A percentile compares a stretch with the other conserved stretches of the same genome.
These are phyloP conservation scores for Backusella psychrophila DNA, from an alignment of 192 early-diverging fungal species.

Conservation along the genomic window DNA sequence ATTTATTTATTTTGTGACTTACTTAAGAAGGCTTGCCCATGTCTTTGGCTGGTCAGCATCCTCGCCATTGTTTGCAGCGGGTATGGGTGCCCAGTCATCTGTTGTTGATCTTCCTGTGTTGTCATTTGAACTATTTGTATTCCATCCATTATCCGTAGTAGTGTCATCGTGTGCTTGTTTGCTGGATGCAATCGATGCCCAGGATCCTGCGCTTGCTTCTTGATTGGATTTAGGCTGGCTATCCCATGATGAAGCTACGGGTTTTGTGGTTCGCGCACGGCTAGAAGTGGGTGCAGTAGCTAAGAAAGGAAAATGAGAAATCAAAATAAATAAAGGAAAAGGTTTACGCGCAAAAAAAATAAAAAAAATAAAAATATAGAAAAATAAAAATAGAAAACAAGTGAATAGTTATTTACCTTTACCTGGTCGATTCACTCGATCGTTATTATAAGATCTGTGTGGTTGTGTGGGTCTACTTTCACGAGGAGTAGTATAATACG, in stretches of 20 bases:
- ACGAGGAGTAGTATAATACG: constrained; percentile 13
- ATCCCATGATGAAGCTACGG: constrained; percentile 1
- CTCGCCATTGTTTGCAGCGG: constrained; percentile 5
- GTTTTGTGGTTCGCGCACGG: constrained; percentile 8
- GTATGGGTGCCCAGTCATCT: constrained; percentile 14
- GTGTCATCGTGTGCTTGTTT: constrained; percentile 1
- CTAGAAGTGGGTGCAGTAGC: neutral
- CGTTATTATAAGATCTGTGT: constrained; percentile 2
- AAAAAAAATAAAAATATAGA: neutral
- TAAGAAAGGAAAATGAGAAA: neutral
- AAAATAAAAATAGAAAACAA: too few species aligned
- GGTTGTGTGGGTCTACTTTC: constrained; percentile 23
- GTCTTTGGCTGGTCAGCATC: constrained; percentile 27
- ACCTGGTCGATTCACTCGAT: constrained; percentile 12
- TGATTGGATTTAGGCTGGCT: constrained; percentile 1
- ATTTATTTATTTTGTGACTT: neutral
- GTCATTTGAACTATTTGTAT: neutral
- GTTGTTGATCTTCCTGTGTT: neutral
- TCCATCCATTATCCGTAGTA: neutral
- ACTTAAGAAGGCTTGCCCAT: constrained; percentile 41
- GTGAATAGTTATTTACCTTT: constrained; percentile 15
- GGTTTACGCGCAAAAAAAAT: neutral
- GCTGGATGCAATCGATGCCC: constrained; percentile 39
- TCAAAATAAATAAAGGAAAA: neutral
- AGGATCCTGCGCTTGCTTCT: constrained; percentile 33